These are phyloP conservation scores for Boletus rufocinnamomeus DNA, from an alignment of 768 basidiomycete genomes.

Conservation along the genomic window DNA sequence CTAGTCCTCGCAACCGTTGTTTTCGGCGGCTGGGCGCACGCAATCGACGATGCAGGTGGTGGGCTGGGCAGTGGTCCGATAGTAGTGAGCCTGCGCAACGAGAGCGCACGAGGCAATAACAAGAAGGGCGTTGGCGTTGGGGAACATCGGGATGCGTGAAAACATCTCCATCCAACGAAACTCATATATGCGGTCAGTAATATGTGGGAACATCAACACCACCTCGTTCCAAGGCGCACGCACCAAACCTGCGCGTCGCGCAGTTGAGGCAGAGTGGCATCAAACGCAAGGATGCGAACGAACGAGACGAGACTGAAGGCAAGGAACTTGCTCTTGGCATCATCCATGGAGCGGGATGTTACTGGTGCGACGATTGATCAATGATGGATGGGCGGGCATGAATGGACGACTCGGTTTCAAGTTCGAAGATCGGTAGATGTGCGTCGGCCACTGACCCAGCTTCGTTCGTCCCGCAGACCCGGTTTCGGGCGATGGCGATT, in stretches of 20 bases:
- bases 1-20: conserved; percentile 13
- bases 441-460: neutral
- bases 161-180: neutral
- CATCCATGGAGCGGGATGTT: neutral
- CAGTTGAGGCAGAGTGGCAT: neutral
- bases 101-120: conserved; percentile 18
- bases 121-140: conserved; percentile 21
- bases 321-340: neutral
- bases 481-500: neutral
- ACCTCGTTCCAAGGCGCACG: neutral
- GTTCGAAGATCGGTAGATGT: neutral
- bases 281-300: neutral
- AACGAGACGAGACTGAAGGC: neutral
- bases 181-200: neutral
- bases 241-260: too few relatives aligned
- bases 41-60: conserved; percentile 20
- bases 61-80: neutral
- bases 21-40: neutral
- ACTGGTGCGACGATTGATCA: neutral
- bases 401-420: neutral
- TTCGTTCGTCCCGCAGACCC: neutral
- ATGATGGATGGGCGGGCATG: neutral
- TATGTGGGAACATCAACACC: conserved; percentile 4
- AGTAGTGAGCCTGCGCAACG: conserved; percentile 20
- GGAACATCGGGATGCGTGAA: conserved; percentile 12